A percentile compares a stretch with the other conserved stretches of the same genome.
Evolutionary conservation across 2,329 filamentous ascomycete species (phyloP).

Genomic region (Fusarium sp.): DNA sequence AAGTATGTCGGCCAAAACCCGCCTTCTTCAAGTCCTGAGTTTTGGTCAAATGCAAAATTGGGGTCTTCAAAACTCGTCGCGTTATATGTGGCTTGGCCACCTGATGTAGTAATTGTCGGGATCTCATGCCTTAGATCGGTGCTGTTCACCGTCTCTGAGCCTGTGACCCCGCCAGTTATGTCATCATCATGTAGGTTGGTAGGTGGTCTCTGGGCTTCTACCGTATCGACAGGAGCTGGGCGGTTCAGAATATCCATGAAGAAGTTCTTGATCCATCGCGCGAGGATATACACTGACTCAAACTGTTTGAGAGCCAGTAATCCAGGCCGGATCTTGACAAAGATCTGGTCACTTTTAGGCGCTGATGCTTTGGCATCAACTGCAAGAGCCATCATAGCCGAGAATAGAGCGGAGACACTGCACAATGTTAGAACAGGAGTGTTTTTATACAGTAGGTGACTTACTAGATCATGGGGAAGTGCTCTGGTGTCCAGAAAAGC

Average conservation of each 20-base stretch:
- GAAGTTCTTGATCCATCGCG: slow-evolving; percentile 23
- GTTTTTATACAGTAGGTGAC: rapidly evolving
- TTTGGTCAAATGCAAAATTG: too few species aligned
- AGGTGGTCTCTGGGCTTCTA: rapidly evolving
- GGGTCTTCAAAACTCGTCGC: too few species aligned
- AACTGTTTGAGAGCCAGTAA: slow-evolving; percentile 3
- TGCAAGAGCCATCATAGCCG: neutral
- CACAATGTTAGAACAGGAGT: neutral
- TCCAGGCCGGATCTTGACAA: neutral
- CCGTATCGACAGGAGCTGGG: rapidly evolving
- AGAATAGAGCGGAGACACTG: neutral
- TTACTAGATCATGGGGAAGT: neutral
- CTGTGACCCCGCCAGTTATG: neutral
- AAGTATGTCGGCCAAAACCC: slow-evolving; percentile 8
- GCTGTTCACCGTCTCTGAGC: too few species aligned
- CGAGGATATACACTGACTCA: slow-evolving; percentile 3
- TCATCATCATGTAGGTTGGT: neutral
- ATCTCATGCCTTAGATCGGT: rapidly evolving
- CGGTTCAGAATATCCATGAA: slow-evolving; percentile 28
- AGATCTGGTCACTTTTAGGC: neutral
- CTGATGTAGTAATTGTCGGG: too few species aligned
- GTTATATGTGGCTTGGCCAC: too few species aligned
- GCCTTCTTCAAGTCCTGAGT: too few species aligned
- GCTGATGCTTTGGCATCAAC: neutral
- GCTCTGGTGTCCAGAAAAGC: neutral